These are phyloP conservation scores for Tympanopsis confertula DNA, from an alignment of 2,329 filamentous ascomycete species.

Conservation along the genomic window DNA sequence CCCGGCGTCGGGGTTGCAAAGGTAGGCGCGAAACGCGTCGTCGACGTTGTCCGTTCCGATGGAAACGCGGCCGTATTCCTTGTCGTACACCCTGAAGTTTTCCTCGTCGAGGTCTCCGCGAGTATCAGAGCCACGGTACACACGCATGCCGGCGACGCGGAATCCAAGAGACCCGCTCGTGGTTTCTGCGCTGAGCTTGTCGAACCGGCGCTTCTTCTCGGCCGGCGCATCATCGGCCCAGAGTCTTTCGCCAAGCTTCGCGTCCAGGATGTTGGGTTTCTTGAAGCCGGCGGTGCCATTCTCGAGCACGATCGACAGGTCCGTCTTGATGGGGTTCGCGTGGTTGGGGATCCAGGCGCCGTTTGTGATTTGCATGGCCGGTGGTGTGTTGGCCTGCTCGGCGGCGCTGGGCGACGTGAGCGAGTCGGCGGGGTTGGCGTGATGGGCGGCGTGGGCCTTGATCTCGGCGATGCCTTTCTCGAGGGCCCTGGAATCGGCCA, in stretches of 20 bases:
- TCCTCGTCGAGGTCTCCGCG: slow-evolving; percentile 37
- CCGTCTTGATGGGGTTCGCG: slow-evolving; percentile 3
- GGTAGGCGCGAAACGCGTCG: slow-evolving; percentile 40
- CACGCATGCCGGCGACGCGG: slow-evolving; percentile 53
- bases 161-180: slow-evolving; percentile 51
- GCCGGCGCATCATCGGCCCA: slow-evolving; percentile 31
- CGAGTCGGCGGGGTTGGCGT: background rate
- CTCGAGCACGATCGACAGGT: slow-evolving; percentile 11
- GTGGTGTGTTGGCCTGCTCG: slow-evolving; percentile 3
- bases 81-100: slow-evolving; percentile 48
- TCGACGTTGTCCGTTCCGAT: slow-evolving; percentile 42
- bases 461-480: slow-evolving; percentile 34
- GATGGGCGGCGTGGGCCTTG: background rate
- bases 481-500: slow-evolving; percentile 30
- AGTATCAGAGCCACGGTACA: slow-evolving; percentile 44
- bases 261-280: background rate
- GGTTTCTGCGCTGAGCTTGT: slow-evolving; percentile 44
- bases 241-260: background rate
- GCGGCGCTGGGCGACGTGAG: background rate
- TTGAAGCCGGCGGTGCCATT: slow-evolving; percentile 6
- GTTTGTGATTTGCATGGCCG: slow-evolving; percentile 1
- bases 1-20: slow-evolving; percentile 46
- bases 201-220: slow-evolving; percentile 48
- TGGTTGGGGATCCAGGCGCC: background rate
- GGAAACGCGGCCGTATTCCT: slow-evolving; percentile 43